A percentile compares a stretch with the other conserved stretches of the same genome.
Evolutionary conservation across 495 filamentous ascomycete species (phyloP).

Genomic region (Aspergillus campestris): DNA sequence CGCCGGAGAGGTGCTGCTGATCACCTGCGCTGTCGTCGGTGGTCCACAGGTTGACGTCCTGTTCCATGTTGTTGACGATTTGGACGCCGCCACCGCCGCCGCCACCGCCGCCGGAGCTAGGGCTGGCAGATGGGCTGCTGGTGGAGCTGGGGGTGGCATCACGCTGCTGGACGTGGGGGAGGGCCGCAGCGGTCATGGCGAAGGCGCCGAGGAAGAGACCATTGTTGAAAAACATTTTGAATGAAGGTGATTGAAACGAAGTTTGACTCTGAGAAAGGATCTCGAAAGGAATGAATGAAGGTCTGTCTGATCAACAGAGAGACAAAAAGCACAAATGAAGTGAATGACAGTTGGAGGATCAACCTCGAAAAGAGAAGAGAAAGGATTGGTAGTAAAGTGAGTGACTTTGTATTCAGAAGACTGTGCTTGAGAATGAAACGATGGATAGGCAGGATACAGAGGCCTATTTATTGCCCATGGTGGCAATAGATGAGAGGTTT

Average conservation of each 20-base stretch:
- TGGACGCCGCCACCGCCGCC: conserved; percentile 16
- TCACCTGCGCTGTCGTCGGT: conserved; percentile 15
- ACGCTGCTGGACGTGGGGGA: conserved; percentile 7
- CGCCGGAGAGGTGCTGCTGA: conserved; percentile 20
- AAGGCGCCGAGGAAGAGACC: conserved; percentile 9
- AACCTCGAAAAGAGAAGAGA: conserved; percentile 8
- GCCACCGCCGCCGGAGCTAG: conserved; percentile 2
- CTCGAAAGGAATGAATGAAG: neutral
- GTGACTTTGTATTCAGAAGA: too few relatives aligned
- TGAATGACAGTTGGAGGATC: conserved; percentile 7
- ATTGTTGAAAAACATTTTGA: conserved; percentile 19
- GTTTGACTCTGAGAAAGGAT: neutral
- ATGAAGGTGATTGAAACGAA: neutral
- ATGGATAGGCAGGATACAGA: too few relatives aligned
- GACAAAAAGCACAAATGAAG: neutral
- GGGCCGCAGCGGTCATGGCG: conserved; percentile 12
- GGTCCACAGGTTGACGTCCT: conserved; percentile 29
- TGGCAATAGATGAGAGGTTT: too few relatives aligned
- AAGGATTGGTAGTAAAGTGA: neutral
- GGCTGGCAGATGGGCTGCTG: conserved; percentile 4
- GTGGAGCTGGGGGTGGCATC: conserved; percentile 3
- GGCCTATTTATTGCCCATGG: too few relatives aligned
- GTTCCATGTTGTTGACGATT: conserved; percentile 30
- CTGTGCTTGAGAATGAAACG: too few relatives aligned
- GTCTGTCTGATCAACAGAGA: conserved; percentile 14